Percentiles rank a stretch among this genome's conserved stretches.
Evolutionary conservation across 805 yeast genomes (phyloP).

Genomic region (Saccharomycopsis babjevae): DNA sequence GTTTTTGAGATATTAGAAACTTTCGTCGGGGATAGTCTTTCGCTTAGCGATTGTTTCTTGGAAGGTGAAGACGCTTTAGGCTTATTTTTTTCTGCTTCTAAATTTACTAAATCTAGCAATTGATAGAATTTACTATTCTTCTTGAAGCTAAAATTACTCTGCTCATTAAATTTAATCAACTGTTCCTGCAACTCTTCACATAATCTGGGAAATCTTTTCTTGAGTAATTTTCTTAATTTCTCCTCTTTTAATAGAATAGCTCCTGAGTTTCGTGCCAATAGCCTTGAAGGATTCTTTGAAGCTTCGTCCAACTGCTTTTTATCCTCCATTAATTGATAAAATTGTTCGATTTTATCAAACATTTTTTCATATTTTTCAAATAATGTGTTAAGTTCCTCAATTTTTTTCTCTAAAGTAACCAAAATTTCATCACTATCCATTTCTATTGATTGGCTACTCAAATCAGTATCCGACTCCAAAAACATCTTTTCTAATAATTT

Average conservation of each 20-base stretch:
- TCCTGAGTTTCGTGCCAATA: constrained; percentile 66
- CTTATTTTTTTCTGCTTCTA: constrained; percentile 1
- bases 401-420: constrained; percentile 54
- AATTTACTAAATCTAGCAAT: constrained; percentile 4
- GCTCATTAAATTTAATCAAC: constrained; percentile 38
- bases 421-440: constrained; percentile 49
- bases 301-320: constrained; percentile 56
- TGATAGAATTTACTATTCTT: constrained; percentile 4
- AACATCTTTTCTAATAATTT: constrained; percentile 54
- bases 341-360: constrained; percentile 42
- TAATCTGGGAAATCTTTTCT: constrained; percentile 58
- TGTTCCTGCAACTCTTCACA: constrained; percentile 40
- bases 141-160: constrained; percentile 3
- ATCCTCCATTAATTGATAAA: constrained; percentile 48
- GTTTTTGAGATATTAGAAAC: neutral
- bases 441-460: constrained; percentile 29
- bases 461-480: constrained; percentile 28
- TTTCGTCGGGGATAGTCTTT: neutral
- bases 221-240: constrained; percentile 54
- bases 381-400: constrained; percentile 40
- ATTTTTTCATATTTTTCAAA: constrained; percentile 43
- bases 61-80: neutral
- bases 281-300: constrained; percentile 69
- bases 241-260: constrained; percentile 75
- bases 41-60: neutral